Evolutionary conservation across 176 grass and related monocot genomes (phyloP), one percentile per base, ranked within the genome.

Genomic region (Juncus effusus): DNA sequence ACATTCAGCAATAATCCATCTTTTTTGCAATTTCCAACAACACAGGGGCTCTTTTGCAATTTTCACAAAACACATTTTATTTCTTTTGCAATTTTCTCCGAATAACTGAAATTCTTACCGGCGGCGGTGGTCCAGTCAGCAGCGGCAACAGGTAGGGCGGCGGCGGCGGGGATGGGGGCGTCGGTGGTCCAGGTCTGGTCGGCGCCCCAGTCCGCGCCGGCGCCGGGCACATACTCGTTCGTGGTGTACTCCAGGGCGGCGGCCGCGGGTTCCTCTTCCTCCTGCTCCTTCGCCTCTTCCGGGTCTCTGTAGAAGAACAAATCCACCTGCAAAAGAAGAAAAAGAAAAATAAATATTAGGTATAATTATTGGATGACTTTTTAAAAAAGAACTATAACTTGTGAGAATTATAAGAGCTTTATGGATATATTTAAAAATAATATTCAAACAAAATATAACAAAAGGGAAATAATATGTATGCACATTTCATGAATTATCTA

Each of bases 221-320:
- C 62, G 12, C 75, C 84, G 4, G 68, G 5, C 3, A 56, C 42
- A n/a, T 59, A 72, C 39, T 71, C 54, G 19, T 38, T 10, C 38
- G 77, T 67, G 13, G 77, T 67, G n/a, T 77, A 87, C 3, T 95
- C 90, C 56, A 84, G 72, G 54, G 80, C 80, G 1, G 41, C 80
- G 51, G 80, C 63, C 67, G 77, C 73, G 13, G 68, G 54, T 80
- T 95, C 86, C 63, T 86, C 91, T 38, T 96, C 90, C 71, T 95
- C 90, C n/a, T 81, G 74, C 16, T 95, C 90, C 83, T 95, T 95
- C 36, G 86, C 83, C 74, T 95, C 90, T 70, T 95, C 90, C 13
- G 90, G 90, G 56, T 95, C 86, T 74, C 90, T 87, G 50, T 90
- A 95, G 78, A 95, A 95, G 53, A 95, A 95, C 54, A 95, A 50